A percentile compares a stretch with the other conserved stretches of the same genome.
Evolutionary conservation across 805 yeast species (phyloP).

Genomic region (Hermanozyma aechmeae): DNA sequence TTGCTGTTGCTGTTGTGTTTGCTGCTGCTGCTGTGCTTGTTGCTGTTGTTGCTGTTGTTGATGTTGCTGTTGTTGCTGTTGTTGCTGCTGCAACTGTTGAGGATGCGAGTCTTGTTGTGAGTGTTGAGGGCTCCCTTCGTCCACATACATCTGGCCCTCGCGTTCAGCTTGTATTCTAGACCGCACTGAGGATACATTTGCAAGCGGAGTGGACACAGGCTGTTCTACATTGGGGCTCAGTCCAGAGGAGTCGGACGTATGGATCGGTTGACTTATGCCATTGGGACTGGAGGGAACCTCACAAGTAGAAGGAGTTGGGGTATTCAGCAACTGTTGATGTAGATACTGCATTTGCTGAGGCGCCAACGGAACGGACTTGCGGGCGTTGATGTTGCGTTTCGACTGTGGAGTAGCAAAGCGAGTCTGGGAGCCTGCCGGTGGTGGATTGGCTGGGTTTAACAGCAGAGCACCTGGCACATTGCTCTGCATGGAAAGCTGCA

Average conservation of each 20-base stretch:
- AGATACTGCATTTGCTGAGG: slow-evolving; percentile 1
- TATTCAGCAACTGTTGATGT: slow-evolving; percentile 10
- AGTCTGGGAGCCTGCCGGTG: slow-evolving; percentile 3
- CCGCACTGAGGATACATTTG: no score
- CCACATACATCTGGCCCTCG: no score
- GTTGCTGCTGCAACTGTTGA: slow-evolving; percentile 5
- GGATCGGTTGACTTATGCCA: slow-evolving; percentile 6
- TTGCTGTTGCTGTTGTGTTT: slow-evolving; percentile 2
- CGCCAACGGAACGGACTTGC: slow-evolving; percentile 1
- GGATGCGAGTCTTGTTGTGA: no score
- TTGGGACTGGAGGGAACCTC: slow-evolving; percentile 34
- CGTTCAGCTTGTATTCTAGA: no score
- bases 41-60: slow-evolving; percentile 1
- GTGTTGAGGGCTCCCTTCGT: no score
- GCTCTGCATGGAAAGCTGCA: slow-evolving; percentile 9
- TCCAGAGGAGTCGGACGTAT: slow-evolving; percentile 32
- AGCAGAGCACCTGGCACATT: slow-evolving; percentile 6
- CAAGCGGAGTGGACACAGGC: no score
- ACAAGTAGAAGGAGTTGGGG: slow-evolving; percentile 33
- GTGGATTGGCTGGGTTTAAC: slow-evolving; percentile 2
- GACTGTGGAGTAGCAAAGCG: slow-evolving; percentile 3
- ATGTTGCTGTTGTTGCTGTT: slow-evolving; percentile 6
- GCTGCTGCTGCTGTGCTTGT: slow-evolving; percentile 4
- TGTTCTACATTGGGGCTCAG: slow-evolving; percentile 21
- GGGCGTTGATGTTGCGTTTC: slow-evolving; percentile 2